phyloP scores from a whole-genome alignment of 768 basidiomycete species.

The Tulasnella sp. region DNA sequence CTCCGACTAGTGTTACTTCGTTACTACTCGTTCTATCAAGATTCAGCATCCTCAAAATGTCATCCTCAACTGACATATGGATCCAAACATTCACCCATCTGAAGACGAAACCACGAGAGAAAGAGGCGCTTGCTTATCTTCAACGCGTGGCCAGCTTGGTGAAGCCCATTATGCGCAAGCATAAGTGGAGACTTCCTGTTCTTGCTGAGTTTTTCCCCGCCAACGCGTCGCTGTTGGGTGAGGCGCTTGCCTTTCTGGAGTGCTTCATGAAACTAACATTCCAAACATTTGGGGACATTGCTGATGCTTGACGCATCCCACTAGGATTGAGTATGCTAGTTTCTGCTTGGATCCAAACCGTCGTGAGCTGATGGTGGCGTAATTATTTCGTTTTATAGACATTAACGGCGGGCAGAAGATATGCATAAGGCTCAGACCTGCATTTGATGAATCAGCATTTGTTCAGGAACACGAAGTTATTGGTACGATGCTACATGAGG shows the following conservation, averaged over 20 bases:
- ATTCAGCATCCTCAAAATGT: not conserved
- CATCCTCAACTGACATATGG: conserved; percentile 5
- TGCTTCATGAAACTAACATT: too few relatives aligned
- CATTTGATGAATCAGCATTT: conserved; percentile 57
- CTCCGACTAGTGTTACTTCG: too few relatives aligned
- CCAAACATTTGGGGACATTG: not conserved
- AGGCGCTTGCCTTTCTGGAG: conserved; percentile 21
- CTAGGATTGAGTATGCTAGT: conserved; percentile 20
- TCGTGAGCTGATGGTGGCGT: not conserved
- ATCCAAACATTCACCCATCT: conserved; percentile 56
- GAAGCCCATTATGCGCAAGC: conserved; percentile 88
- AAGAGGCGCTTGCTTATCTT: conserved; percentile 57
- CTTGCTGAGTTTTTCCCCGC: conserved; percentile 86
- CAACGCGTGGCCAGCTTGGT: conserved; percentile 66
- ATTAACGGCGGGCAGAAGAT: conserved; percentile 76
- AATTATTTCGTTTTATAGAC: conserved; percentile 35
- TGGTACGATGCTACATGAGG: conserved; percentile 86
- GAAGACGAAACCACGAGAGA: conserved; percentile 52
- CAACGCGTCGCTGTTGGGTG: conserved; percentile 60
- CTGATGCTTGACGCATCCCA: not conserved
- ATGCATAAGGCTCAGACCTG: conserved; percentile 66
- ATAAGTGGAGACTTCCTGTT: conserved; percentile 64
- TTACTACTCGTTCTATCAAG: too few relatives aligned
- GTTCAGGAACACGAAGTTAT: conserved; percentile 66
- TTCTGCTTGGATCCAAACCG: not conserved